Base-by-base conservation (phyloP, 441 rosid species). In the Capsella rubella region DNA sequence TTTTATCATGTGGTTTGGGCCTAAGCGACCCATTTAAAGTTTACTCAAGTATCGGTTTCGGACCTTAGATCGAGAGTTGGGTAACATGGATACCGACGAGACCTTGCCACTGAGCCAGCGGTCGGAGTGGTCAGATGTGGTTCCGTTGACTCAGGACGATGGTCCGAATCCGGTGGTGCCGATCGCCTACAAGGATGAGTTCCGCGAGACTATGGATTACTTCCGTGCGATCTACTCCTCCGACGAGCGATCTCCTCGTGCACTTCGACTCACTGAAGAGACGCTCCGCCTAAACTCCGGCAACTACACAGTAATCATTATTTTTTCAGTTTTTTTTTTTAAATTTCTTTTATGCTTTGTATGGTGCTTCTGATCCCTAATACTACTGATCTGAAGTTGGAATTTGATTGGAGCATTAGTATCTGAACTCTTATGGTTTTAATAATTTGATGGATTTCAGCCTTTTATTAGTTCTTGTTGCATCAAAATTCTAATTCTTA, bases 171-270 rank as follows among this genome's bases (percentile, higher is more conserved):
- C 97, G 0, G 97, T 95, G 45, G 97, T 91, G 0, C 84, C 90
- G 29, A 93, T 93, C 79, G 97, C 88, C 1, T 93, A 91, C 87
- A 87, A 83, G 78, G 91, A 87, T 37, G 87, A 87, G 8, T 95
- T 95, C 76, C 84, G 85, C 25, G 96, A 93, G 85, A 84, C 91
- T 5, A 95, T 95, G 97, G 87, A 87, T 84, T 95, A 91, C 84
- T 95, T 95, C 73, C 91, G 99, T 5, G 96, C 97, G 59, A 64
- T 95, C 45, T 95, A 86, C 77, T 37, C 35, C 67, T 79, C 95
- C 64, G 81, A 84, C 35, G 99, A 95, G 82, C 89, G 89, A 65
- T 93, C 98, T 45, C 84, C 88, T 67, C 97, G 98, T 39, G 82
- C 97, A 35, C 89, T 93, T 40, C 74, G 54, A 6, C 90, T 95